Base-by-base conservation (phyloP, 2,329 filamentous ascomycete species). In the Fusarium verticillioides region DNA sequence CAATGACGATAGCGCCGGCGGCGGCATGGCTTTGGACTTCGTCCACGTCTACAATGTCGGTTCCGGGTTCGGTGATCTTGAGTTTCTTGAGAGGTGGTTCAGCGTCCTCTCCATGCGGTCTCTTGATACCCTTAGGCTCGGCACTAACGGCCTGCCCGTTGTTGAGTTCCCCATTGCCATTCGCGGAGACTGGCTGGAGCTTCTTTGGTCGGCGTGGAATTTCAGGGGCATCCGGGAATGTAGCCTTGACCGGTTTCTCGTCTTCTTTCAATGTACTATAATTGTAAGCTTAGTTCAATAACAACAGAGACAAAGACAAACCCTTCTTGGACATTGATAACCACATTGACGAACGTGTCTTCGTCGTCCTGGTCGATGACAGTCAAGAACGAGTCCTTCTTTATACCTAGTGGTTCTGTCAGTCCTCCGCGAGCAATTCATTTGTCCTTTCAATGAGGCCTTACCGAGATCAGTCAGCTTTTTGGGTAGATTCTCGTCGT, bases 401-500 rank as follows among this genome's bases (percentile, higher is more conserved):
- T 88, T 76, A 98, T 89, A 16, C 92, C 89, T 91, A 69, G 69
- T 70, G 42, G 32, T 32, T 47, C 30, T 53, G 59, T 78, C 47
- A 79, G 76, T 50, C 13, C 39, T 57, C 32, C 47, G 28, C 53
- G 49, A 50, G 21, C 57, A 16, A 13, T 30, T 40, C 34, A 19
- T 19, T 42, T 40, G 16, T 16, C 34, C 42, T 36, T 26, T 49
- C 32, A n/a, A 30, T 15, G 40, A 39, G n/a, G 32, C 69, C 84
- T 76, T 85, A 89, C 90, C 93, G 13, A 98, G 87, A 26, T 97
- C 93, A 32, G 83, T 86, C 57, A 99, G 87, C 69, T 93, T 95
- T 84, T 94, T 97, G 2, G 86, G 82, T 2, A 98, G 84, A 77
- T 98, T 97, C 64, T 97, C 94, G 9, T 97, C 90, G 63, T 98